Base-by-base conservation (phyloP, 768 basidiomycete genomes). In the Mycena rebaudengoi region DNA sequence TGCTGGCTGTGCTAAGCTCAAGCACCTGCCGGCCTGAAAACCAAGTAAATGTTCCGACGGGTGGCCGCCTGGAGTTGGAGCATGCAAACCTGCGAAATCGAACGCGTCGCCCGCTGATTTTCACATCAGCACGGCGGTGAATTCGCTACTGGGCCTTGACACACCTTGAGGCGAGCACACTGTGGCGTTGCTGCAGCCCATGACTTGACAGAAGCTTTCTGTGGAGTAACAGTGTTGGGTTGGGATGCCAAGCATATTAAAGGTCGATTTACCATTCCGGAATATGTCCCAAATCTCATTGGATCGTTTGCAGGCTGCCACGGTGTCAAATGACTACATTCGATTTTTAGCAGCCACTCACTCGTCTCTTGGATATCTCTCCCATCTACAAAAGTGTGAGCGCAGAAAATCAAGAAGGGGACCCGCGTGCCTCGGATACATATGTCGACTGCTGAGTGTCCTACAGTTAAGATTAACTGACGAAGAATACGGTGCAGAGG, bases 191-290 rank as follows among this genome's bases (percentile, higher is more conserved):
- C 21, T 3, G 44, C 26, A 6, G 64, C 33, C 64, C 64, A 65
- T 16, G 64, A 60, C 29, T 65, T 60, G 2, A 60, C 35, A 41
- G 58, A 44, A 18, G 52, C 50, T 60, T 60, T 60, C 64, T 65
- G 52, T 25, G 14, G 29, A 13, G 32, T 16, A n/a, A 33, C 21
- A 44, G 25, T 6, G 29, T 3, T 43, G 12, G 33, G 41, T 26
- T 25, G 26, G 50, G 11, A 35, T 16, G 35, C 30, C 20, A 16
- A 41, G 8, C 3, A 48, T 26, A 48, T 25, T 18, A 48, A 5
- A 43, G 26, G 18, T 20, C 10, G 5, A 25, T 48, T 7, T 51
- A 60, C 64, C 30, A 60, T 44, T 40, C 14, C 60, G 44, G 57
- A 59, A 49, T 60, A 60, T 26, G 56, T 54, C n/a, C 55, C 25